Conservation (phyloP, 352 stramenopile genomes). For the Aphanomyces cochlioides region DNA sequence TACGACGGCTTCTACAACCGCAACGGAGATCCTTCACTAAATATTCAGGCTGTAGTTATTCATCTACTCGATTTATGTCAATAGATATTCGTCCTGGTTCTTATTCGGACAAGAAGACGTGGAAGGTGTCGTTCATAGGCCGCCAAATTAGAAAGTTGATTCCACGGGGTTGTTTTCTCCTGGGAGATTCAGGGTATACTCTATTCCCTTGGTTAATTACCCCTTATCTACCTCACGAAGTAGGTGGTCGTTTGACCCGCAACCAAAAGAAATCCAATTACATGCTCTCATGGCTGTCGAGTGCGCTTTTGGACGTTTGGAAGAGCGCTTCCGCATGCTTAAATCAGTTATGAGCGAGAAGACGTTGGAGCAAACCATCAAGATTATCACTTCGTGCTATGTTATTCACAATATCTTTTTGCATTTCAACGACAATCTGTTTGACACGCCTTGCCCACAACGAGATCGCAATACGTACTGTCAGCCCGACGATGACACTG, state of each 20-base stretch:
- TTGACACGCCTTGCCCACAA: not conserved
- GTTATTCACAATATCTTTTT: not conserved
- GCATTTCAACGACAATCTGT: not conserved
- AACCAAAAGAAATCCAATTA: not conserved
- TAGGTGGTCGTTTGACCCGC: not conserved
- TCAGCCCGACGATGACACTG: too few species aligned
- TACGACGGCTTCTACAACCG: slow-evolving; percentile 28
- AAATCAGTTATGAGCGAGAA: not conserved
- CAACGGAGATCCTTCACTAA: slow-evolving; percentile 19
- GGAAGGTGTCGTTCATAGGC: not conserved
- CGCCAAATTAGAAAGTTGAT: not conserved
- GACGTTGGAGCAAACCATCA: not conserved
- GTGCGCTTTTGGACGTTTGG: not conserved
- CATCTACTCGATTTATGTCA: not conserved
- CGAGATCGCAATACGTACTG: too few species aligned
- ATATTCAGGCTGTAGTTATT: slow-evolving; percentile 28
- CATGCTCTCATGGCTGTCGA: not conserved
- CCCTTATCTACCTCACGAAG: not conserved
- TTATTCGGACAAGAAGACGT: not conserved
- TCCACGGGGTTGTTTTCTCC: not conserved
- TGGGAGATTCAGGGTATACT: not conserved
- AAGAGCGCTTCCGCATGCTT: slow-evolving; percentile 4
- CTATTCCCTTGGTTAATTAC: not conserved
- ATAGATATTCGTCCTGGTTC: slow-evolving; percentile 1
- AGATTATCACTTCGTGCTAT: not conserved